Conservation (phyloP, 106 monocot genomes). For the Acorus calamus region DNA sequence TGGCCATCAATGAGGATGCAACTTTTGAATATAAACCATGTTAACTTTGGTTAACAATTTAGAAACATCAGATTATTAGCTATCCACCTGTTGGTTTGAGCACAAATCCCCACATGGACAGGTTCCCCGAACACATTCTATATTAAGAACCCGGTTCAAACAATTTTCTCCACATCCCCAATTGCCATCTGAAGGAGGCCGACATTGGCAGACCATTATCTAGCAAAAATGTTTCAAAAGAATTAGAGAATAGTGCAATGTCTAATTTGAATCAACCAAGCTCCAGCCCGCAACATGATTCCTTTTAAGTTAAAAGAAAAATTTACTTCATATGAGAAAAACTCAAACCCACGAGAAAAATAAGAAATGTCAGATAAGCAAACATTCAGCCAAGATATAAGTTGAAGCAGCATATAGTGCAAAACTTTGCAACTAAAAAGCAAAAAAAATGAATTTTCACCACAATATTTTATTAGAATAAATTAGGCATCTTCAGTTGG, state of each 20-base stretch:
- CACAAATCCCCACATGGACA: slow-evolving; percentile 90
- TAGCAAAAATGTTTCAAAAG: slow-evolving; percentile 14
- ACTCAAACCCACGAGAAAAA: too few relatives aligned
- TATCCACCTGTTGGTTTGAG: slow-evolving; percentile 79
- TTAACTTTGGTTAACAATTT: neutral
- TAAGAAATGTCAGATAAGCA: too few relatives aligned
- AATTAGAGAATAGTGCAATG: slow-evolving; percentile 2
- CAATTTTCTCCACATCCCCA: slow-evolving; percentile 86
- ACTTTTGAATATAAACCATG: too few relatives aligned
- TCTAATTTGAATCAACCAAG: neutral
- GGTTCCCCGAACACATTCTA: slow-evolving; percentile 85
- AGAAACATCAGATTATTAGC: neutral
- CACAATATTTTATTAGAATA: too few relatives aligned
- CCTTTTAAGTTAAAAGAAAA: neutral
- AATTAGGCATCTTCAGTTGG: too few relatives aligned
- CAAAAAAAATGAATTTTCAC: too few relatives aligned
- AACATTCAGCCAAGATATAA: too few relatives aligned
- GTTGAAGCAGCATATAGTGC: too few relatives aligned
- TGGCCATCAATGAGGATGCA: neutral
- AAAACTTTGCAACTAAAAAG: too few relatives aligned
- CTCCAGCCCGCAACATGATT: too few relatives aligned
- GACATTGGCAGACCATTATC: slow-evolving; percentile 96
- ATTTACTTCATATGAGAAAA: neutral
- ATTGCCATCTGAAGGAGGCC: slow-evolving; percentile 46
- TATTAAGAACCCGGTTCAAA: slow-evolving; percentile 93